Evolutionary conservation across 495 filamentous ascomycete genomes (phyloP).

Genomic region (Xylaria castorea): DNA sequence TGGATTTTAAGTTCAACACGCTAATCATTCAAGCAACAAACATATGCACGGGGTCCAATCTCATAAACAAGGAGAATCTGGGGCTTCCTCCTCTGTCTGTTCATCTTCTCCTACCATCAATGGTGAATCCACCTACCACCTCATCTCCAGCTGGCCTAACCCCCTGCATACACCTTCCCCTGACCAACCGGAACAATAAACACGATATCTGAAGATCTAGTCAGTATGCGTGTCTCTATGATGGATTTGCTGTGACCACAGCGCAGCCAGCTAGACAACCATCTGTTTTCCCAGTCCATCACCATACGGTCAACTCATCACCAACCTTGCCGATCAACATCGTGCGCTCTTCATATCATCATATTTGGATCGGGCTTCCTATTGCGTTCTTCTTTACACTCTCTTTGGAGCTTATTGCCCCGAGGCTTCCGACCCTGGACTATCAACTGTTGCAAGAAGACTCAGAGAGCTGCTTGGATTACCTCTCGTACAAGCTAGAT

Average conservation of each 20-base stretch:
- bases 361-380: not conserved
- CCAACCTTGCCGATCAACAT: not conserved
- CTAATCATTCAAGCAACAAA: not conserved
- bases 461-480: not conserved
- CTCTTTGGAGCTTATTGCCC: not conserved
- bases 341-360: not conserved
- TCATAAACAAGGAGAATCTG: not conserved
- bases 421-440: not conserved
- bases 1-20: not conserved
- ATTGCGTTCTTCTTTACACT: not conserved
- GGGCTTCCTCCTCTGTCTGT: not conserved
- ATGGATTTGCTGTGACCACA: constrained; percentile 21
- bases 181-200: constrained; percentile 9
- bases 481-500: not conserved
- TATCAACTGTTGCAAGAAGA: not conserved
- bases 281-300: not conserved
- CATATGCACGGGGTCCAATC: not conserved
- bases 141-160: not conserved
- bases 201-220: constrained; percentile 12
- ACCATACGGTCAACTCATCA: not conserved
- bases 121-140: constrained; percentile 13
- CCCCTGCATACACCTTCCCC: constrained; percentile 1
- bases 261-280: not conserved
- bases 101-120: not conserved
- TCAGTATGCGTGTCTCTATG: constrained; percentile 11